A percentile compares a stretch with the other conserved stretches of the same genome.
Conservation (phyloP, 441 rosid genomes). For the Flueggea neowawraea region DNA sequence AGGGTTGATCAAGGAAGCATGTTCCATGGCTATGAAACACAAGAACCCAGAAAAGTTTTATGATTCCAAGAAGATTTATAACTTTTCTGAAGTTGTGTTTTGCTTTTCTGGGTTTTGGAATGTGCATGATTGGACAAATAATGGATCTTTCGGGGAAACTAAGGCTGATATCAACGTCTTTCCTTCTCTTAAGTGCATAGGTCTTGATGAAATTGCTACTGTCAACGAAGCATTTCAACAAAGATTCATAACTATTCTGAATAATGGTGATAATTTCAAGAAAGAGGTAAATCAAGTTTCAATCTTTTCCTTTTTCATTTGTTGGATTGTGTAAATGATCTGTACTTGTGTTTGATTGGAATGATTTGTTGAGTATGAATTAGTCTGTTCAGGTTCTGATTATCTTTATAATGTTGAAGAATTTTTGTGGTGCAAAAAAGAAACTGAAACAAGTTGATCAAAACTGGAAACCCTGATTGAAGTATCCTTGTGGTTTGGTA, state of each 20-base stretch:
- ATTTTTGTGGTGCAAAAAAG: too few species aligned
- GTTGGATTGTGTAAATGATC: not conserved
- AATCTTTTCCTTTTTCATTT: not conserved
- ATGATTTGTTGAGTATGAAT: too few species aligned
- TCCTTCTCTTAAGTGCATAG: conserved; percentile 35
- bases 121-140: conserved; percentile 31
- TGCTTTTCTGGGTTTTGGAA: conserved; percentile 58
- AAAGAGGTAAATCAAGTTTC: conserved; percentile 32
- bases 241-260: conserved; percentile 26
- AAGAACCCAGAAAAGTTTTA: conserved; percentile 23
- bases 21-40: conserved; percentile 30
- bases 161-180: conserved; percentile 34
- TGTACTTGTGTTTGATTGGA: too few species aligned
- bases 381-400: too few species aligned
- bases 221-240: conserved; percentile 60
- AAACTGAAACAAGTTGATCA: too few species aligned
- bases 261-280: conserved; percentile 19
- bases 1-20: conserved; percentile 37
- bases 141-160: conserved; percentile 48
- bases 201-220: conserved; percentile 30
- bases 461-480: too few species aligned
- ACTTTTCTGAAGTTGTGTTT: conserved; percentile 28
- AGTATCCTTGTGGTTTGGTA: not conserved
- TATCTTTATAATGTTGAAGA: too few species aligned
- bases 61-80: conserved; percentile 15